Conservation (phyloP, 768 basidiomycete species). For the Gelatoporia subvermispora region DNA sequence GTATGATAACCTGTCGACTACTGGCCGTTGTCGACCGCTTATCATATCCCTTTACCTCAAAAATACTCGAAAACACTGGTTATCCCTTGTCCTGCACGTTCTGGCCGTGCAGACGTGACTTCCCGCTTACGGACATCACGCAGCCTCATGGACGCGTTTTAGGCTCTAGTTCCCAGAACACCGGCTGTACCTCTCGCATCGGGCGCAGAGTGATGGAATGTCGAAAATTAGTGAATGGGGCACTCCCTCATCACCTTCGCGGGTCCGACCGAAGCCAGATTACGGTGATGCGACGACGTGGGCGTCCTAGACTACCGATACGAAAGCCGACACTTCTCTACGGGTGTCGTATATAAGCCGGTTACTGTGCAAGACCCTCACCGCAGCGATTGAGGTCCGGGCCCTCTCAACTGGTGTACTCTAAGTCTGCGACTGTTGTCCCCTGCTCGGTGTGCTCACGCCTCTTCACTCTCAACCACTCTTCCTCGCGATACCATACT, state of each 20-base stretch:
- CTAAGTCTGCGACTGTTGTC: not conserved
- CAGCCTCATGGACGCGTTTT: too few species aligned
- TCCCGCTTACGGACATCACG: too few species aligned
- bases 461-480: conserved; percentile 2
- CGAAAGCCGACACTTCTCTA: conserved; percentile 3
- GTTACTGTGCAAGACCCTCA: conserved; percentile 7
- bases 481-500: not conserved
- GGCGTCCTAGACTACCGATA: not conserved
- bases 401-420: conserved; percentile 2
- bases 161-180: too few species aligned
- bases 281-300: too few species aligned
- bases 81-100: not conserved
- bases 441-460: not conserved
- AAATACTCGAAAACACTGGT: conserved; percentile 14
- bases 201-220: too few species aligned
- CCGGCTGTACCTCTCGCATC: too few species aligned
- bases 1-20: conserved; percentile 11
- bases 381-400: not conserved
- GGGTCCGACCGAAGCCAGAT: too few species aligned
- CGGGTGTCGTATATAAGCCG: conserved; percentile 3
- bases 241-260: too few species aligned
- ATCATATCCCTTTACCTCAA: conserved; percentile 28
- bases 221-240: too few species aligned
- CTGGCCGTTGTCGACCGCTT: conserved; percentile 10
- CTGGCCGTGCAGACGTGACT: too few species aligned